phyloP scores from a whole-genome alignment of 73 alveolate species.

The Tetrahymena borealis region DNA sequence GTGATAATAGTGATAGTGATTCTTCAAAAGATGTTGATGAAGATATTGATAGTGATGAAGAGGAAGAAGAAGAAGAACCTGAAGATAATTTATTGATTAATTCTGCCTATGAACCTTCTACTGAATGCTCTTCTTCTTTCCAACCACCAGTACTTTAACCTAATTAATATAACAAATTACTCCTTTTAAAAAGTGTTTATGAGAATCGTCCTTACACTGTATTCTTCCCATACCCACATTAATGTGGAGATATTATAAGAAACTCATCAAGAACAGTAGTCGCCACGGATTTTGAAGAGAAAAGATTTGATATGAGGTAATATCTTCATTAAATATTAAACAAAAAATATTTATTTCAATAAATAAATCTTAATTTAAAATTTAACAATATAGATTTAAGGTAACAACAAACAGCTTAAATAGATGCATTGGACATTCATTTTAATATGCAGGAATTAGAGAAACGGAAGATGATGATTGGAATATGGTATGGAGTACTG shows the following conservation, averaged over 20 bases:
- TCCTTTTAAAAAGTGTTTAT: neutral
- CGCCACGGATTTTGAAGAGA: neutral
- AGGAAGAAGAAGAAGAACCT: neutral
- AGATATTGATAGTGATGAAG: neutral
- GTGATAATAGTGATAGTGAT: neutral
- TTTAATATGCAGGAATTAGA: slow-evolving; percentile 34
- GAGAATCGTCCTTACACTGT: neutral
- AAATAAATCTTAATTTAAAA: neutral
- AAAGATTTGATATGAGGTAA: neutral
- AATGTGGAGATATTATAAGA: neutral
- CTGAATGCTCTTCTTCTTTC: neutral
- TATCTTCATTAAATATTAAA: no score
- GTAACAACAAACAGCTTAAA: neutral
- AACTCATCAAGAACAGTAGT: neutral
- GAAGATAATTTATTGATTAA: neutral
- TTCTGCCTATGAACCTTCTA: neutral
- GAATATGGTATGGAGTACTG: slow-evolving; percentile 40
- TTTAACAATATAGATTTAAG: no score
- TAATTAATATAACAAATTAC: neutral
- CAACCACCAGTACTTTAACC: neutral
- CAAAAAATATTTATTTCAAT: no score
- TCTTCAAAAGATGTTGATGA: neutral
- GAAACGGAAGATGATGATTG: slow-evolving; percentile 33
- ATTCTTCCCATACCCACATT: neutral
- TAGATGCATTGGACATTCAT: slow-evolving; percentile 54